Base-by-base conservation (phyloP, 2,329 filamentous ascomycete genomes). In the Neodidymelliopsis sp. region DNA sequence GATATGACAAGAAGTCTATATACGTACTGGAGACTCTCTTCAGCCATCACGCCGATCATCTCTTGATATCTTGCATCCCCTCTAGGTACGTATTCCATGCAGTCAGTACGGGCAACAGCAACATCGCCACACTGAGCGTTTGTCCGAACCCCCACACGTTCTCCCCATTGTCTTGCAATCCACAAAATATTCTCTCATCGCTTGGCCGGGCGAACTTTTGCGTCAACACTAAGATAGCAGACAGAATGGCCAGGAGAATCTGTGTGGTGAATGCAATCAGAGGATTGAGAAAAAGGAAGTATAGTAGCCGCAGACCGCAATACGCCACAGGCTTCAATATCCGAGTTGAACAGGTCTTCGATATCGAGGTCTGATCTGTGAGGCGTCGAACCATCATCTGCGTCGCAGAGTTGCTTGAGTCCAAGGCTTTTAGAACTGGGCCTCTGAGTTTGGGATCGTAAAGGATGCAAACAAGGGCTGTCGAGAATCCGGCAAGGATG, bases 141-240 rank as follows among this genome's bases (percentile, higher is more conserved):
- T 69, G 64, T 5, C 66, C 62, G 37, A 69, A 69, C 4, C 64
- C 63, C 65, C 65, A 69, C 11, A 50, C 34, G 36, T 70, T 67
- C 42, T 69, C 65, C 4, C 44, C 56, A 9, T 56, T 30, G 24
- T 62, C 57, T 18, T 64, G 59, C 23, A 70, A 20, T 9, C 64
- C 60, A 27, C 64, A 70, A 37, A 57, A 64, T 15, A 34, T 35
- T 10, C 27, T 33, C 2, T 48, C 16, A 35, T 65, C 59, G 16
- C 55, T 40, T 2, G 64, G 65, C 2, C 33, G 36, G 6, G 63
- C 56, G 22, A 69, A 69, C 33, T 69, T 68, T 39, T 69, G 64
- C 6, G 49, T 61, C 24, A 69, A 27, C 0, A 68, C 65, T 11
- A 69, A 16, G 10, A 60, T 56, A 4, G 58, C 54, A 1, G 60